A percentile compares a stretch with the other conserved stretches of the same genome.
Conservation (phyloP, 148 eudicot genomes). For the Chenopodium suecicum region DNA sequence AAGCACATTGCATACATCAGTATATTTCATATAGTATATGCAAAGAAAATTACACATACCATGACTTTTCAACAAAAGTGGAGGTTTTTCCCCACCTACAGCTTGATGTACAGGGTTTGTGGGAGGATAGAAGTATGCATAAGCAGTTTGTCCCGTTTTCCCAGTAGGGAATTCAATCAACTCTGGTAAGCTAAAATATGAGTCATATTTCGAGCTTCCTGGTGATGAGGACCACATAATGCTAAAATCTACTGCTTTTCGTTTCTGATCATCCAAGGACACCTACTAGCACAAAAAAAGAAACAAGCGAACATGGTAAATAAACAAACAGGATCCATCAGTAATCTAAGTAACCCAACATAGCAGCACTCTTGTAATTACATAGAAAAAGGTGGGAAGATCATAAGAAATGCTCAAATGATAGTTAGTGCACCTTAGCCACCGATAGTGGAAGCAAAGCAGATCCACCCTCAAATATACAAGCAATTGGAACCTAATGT, state of each 20-base stretch:
- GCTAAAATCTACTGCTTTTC: constrained; percentile 53
- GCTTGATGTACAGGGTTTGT: constrained; percentile 67
- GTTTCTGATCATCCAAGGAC: constrained; percentile 51
- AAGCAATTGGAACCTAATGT: constrained; percentile 46
- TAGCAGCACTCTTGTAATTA: background rate
- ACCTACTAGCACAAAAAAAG: constrained; percentile 43
- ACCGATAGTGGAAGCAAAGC: constrained; percentile 73
- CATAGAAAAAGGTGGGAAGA: background rate
- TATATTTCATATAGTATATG: background rate
- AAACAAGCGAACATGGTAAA: background rate
- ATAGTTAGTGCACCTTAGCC: constrained; percentile 65
- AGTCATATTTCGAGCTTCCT: constrained; percentile 49
- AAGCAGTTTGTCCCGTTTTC: constrained; percentile 78
- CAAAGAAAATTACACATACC: constrained; percentile 40
- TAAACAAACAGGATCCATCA: background rate
- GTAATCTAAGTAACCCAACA: background rate
- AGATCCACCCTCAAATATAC: constrained; percentile 81
- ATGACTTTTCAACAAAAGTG: constrained; percentile 79
- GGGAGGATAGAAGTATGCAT: constrained; percentile 91
- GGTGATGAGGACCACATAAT: constrained; percentile 83
- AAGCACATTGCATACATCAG: background rate
- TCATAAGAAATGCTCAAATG: background rate
- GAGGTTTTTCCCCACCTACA: constrained; percentile 75
- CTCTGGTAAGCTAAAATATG: constrained; percentile 79
- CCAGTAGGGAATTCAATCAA: constrained; percentile 86